These are phyloP conservation scores for Leccinellum rugosiceps DNA, from an alignment of 768 basidiomycete species.

Conservation along the genomic window DNA sequence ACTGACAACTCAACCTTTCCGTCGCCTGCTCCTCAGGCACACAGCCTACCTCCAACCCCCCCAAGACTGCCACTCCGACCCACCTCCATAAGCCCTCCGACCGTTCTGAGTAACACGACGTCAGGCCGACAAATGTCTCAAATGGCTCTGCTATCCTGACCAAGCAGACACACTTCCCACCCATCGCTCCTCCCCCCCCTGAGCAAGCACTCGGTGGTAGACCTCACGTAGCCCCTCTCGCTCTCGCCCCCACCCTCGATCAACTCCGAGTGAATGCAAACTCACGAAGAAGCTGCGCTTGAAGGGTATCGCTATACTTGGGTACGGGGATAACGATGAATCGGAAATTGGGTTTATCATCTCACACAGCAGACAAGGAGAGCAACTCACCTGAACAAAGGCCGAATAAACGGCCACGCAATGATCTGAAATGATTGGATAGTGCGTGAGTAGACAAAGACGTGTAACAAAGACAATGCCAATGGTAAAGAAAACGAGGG, in stretches of 20 bases:
- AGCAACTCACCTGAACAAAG: no score
- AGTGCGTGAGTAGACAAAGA: no score
- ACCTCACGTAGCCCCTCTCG: conserved; percentile 53
- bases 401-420: no score
- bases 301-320: conserved; percentile 32
- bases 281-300: conserved; percentile 59
- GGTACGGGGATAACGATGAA: no score
- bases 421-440: no score
- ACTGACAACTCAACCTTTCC: conserved; percentile 55
- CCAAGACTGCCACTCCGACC: conserved; percentile 81
- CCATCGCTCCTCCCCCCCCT: conserved; percentile 64
- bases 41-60: conserved; percentile 60
- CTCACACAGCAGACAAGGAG: no score
- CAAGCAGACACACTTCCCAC: conserved; percentile 51
- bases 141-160: conserved; percentile 52
- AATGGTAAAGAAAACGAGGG: no score
- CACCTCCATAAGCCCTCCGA: conserved; percentile 65
- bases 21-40: conserved; percentile 71
- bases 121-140: conserved; percentile 72
- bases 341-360: no score
- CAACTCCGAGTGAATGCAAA: conserved; percentile 66
- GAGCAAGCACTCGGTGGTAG: conserved; percentile 58
- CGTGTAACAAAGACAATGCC: no score
- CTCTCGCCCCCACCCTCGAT: conserved; percentile 42
- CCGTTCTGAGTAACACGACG: conserved; percentile 68